Evolutionary conservation across 2,329 filamentous ascomycete species (phyloP).

Genomic region (Neurospora sp.): DNA sequence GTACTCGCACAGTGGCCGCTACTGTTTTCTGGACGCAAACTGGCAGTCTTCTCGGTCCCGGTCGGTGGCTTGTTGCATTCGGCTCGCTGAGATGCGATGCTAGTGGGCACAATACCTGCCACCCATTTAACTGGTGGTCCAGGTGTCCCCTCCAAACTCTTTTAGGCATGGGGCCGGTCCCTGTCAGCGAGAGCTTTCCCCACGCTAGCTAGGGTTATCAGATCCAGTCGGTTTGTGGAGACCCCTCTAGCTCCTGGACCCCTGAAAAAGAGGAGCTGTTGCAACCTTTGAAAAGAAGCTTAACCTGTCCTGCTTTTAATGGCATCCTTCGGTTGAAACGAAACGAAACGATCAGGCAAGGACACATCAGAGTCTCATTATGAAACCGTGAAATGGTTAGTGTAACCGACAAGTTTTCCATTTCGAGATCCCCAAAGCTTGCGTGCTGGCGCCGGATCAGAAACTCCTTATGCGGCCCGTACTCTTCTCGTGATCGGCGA

Average conservation of each 20-base stretch:
- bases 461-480: background rate
- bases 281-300: background rate
- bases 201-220: background rate
- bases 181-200: background rate
- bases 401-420: background rate
- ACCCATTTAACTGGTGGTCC: background rate
- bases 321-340: background rate
- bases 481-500: background rate
- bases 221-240: background rate
- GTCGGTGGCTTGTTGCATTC: constrained; percentile 12
- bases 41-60: constrained; percentile 6
- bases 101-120: background rate
- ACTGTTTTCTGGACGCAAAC: constrained; percentile 5
- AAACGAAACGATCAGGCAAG: background rate
- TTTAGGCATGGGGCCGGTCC: background rate
- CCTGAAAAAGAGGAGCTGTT: background rate
- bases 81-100: constrained; percentile 4
- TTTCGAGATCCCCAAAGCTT: background rate
- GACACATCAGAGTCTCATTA: background rate
- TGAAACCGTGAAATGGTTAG: background rate
- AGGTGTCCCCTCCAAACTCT: background rate
- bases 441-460: background rate
- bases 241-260: background rate
- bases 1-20: constrained; percentile 12
- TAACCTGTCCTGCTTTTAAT: background rate